Conservation (phyloP, 140 eudicot species). For the Anethum foeniculum region DNA sequence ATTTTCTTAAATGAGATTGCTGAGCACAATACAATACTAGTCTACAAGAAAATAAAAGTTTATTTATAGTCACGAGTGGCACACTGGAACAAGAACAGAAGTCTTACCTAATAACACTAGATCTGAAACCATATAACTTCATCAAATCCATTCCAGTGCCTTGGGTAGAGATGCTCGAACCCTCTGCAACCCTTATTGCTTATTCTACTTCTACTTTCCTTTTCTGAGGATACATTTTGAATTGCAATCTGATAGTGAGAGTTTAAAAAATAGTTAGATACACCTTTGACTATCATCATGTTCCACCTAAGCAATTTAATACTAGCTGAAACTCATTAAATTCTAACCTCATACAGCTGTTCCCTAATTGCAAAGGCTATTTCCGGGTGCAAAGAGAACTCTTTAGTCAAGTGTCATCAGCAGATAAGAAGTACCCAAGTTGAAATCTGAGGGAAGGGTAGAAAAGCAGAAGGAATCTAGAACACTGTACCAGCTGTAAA, state of each 20-base stretch:
- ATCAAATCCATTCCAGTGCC: slow-evolving; percentile 65
- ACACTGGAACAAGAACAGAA: neutral
- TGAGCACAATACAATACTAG: neutral
- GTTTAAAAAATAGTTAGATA: neutral
- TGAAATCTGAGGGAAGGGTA: neutral
- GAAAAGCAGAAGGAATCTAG: neutral
- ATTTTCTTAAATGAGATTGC: neutral
- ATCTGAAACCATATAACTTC: slow-evolving; percentile 72
- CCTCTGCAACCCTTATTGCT: slow-evolving; percentile 81
- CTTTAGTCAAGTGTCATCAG: slow-evolving; percentile 6
- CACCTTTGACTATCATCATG: neutral
- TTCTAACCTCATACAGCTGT: slow-evolving; percentile 79
- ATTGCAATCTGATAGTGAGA: slow-evolving; percentile 53
- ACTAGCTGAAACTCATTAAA: slow-evolving; percentile 11
- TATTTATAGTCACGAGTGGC: neutral
- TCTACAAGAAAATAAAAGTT: neutral
- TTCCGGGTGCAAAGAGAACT: slow-evolving; percentile 61
- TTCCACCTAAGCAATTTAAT: neutral
- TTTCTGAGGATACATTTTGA: slow-evolving; percentile 78
- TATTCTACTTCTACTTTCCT: slow-evolving; percentile 57
- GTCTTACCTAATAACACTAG: slow-evolving; percentile 73
- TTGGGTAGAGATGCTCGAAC: slow-evolving; percentile 50
- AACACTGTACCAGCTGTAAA: neutral
- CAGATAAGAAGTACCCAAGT: neutral
- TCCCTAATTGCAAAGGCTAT: slow-evolving; percentile 86